These are phyloP conservation scores for Poa annua DNA, from an alignment of 176 grass and related monocot species.

Conservation along the genomic window DNA sequence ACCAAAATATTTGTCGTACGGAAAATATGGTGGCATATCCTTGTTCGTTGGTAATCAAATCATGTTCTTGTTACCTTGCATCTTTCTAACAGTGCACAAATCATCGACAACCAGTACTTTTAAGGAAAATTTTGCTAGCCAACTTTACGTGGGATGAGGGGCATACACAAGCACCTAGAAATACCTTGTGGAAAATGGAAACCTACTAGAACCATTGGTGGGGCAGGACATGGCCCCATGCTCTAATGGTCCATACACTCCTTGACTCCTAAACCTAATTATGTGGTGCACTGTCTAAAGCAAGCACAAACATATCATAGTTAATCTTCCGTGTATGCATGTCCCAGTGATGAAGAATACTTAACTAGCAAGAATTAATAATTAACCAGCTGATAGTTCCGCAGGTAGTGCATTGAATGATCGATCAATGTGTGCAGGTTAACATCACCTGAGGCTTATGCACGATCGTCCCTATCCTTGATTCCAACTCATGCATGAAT, in stretches of 20 bases:
- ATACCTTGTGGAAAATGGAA: conserved; percentile 44
- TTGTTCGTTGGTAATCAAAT: not conserved
- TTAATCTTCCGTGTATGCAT: conserved; percentile 22
- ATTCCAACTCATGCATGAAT: conserved; percentile 34
- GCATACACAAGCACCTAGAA: conserved; percentile 35
- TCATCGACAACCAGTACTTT: not conserved
- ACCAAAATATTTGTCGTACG: not conserved
- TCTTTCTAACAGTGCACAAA: not conserved
- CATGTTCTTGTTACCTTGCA: not conserved
- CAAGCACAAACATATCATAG: conserved; percentile 14
- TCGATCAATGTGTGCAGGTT: conserved; percentile 38
- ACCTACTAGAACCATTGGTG: conserved; percentile 25
- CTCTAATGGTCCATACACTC: conserved; percentile 43
- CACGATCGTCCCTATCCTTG: conserved; percentile 32
- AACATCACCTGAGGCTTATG: conserved; percentile 43
- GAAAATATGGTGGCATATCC: not conserved
- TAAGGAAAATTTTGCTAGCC: not conserved
- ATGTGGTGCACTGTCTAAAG: conserved; percentile 57
- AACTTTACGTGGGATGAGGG: not conserved
- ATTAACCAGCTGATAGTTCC: conserved; percentile 44
- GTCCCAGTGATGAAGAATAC: not conserved
- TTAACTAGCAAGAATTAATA: conserved; percentile 17
- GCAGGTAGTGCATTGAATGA: conserved; percentile 33
- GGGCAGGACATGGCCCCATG: not conserved
- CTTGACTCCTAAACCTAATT: conserved; percentile 53